Evolutionary conservation across 305 asterid genomes (phyloP).

Genomic region (Striga hermonthica): DNA sequence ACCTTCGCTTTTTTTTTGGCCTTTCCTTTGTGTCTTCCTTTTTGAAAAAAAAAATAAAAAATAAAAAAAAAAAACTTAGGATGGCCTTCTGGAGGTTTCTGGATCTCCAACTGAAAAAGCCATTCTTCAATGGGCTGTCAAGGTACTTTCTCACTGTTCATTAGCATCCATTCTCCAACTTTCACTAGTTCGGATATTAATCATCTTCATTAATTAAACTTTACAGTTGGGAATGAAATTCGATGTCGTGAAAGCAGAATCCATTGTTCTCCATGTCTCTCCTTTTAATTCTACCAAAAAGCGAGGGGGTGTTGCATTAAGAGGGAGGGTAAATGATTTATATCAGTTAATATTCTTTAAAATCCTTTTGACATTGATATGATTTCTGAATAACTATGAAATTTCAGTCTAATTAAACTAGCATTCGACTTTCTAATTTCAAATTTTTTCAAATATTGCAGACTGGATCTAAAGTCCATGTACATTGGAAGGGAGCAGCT

Average conservation of each 20-base stretch:
- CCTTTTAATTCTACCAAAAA: slow-evolving; percentile 94
- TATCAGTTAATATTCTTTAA: not conserved
- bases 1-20: slow-evolving; percentile 7
- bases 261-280: slow-evolving; percentile 78
- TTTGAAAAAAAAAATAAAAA: not conserved
- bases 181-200: slow-evolving; percentile 23
- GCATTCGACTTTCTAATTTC: slow-evolving; percentile 10
- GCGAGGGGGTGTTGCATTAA: slow-evolving; percentile 84
- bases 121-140: slow-evolving; percentile 86
- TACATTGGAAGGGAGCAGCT: slow-evolving; percentile 99
- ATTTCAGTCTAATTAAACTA: slow-evolving; percentile 13
- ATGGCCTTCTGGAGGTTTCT: slow-evolving; percentile 69
- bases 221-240: slow-evolving; percentile 91
- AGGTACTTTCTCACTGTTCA: slow-evolving; percentile 46
- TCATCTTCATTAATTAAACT: slow-evolving; percentile 22
- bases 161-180: slow-evolving; percentile 17
- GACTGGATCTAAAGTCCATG: slow-evolving; percentile 72
- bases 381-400: slow-evolving; percentile 13
- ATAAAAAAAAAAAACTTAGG: slow-evolving; percentile 38
- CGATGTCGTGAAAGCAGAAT: slow-evolving; percentile 69
- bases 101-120: slow-evolving; percentile 99
- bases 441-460: slow-evolving; percentile 32
- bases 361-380: not conserved
- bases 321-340: slow-evolving; percentile 57
- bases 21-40: no score